A percentile compares a stretch with the other conserved stretches of the same genome.
These are phyloP conservation scores for Verruconis gallopava DNA, from an alignment of 2,329 filamentous ascomycete genomes.

Conservation along the genomic window DNA sequence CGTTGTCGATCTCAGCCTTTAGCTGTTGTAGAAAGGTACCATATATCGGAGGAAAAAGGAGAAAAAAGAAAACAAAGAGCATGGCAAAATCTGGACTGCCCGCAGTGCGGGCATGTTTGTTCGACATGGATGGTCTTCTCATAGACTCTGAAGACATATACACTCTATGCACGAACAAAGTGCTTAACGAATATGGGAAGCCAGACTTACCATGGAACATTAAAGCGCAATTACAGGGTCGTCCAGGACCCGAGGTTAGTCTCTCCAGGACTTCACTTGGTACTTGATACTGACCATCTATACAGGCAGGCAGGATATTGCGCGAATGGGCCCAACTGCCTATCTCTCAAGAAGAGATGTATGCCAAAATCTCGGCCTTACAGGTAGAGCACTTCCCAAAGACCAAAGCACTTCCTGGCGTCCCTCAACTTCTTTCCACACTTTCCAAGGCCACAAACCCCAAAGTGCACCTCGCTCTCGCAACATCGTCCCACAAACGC, in stretches of 20 bases:
- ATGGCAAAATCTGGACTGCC: constrained; percentile 36
- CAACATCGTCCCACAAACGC: constrained; percentile 58
- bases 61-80: too few species aligned
- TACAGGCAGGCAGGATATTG: constrained; percentile 48
- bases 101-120: constrained; percentile 78
- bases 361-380: constrained; percentile 43
- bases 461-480: constrained; percentile 67
- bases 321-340: constrained; percentile 78
- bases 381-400: constrained; percentile 61
- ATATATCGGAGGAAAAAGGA: too few species aligned
- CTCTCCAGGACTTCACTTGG: background rate
- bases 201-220: constrained; percentile 79
- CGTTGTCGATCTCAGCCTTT: too few species aligned
- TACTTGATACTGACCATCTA: too few species aligned
- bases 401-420: constrained; percentile 67
- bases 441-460: constrained; percentile 36
- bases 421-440: constrained; percentile 51
- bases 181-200: constrained; percentile 62
- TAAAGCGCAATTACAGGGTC: constrained; percentile 74
- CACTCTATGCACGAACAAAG: constrained; percentile 67
- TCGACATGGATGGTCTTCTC: constrained; percentile 96
- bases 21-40: too few species aligned
- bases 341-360: constrained; percentile 57
- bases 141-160: constrained; percentile 90
- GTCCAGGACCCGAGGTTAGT: constrained; percentile 42